phyloP scores from a whole-genome alignment of 441 rosid species.

The Populus hybrid region DNA sequence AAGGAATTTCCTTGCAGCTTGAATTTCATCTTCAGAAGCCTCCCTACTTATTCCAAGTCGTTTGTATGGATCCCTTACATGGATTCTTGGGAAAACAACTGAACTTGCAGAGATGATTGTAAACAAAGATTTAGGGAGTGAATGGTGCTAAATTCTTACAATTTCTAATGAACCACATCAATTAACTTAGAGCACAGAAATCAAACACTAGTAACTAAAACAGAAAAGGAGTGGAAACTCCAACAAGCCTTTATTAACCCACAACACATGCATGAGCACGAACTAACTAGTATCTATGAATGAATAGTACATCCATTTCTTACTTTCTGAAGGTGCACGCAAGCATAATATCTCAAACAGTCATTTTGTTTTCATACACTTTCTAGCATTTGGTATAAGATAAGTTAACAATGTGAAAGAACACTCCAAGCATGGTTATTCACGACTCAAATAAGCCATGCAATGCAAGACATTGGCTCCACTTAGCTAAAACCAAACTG shows the following conservation, averaged over 20 bases:
- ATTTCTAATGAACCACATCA: neutral
- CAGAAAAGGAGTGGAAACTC: neutral
- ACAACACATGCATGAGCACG: neutral
- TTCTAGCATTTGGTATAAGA: neutral
- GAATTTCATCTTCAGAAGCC: constrained; percentile 95
- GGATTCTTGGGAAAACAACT: constrained; percentile 76
- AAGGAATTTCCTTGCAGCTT: constrained; percentile 87
- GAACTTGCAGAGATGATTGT: constrained; percentile 35
- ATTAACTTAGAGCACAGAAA: neutral
- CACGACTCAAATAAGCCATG: neutral
- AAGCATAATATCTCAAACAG: neutral
- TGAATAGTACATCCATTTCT: neutral
- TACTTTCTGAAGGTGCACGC: neutral
- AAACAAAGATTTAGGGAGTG: constrained; percentile 17
- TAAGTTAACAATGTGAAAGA: neutral
- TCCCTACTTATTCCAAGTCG: constrained; percentile 91
- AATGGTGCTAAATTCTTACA: neutral
- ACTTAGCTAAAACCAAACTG: neutral
- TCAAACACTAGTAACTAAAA: neutral
- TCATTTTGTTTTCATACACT: neutral
- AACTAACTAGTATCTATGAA: too few species aligned
- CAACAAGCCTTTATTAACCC: neutral
- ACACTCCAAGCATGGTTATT: neutral
- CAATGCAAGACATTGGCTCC: neutral
- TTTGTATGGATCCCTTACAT: constrained; percentile 79